Base-by-base conservation (phyloP, 164 flowering plant species). In the Vitis rupestris region DNA sequence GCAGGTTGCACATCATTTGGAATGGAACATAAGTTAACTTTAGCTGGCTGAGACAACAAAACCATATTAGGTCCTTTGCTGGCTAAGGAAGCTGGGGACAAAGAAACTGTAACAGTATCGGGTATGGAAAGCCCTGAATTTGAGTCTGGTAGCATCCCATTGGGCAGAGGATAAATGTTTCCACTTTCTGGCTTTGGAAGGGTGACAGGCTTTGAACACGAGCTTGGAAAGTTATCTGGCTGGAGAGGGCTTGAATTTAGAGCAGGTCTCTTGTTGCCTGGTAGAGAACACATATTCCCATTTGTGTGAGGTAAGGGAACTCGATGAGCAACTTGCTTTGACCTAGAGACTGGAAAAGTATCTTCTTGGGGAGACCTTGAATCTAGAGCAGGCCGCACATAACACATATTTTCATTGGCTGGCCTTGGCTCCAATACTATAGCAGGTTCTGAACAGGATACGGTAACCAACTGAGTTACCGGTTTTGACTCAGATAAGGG, bases 401-500 rank as follows among this genome's bases (percentile, higher is more conserved):
- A 53, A 8, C 29, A 50, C 47, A 37, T 16, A 16, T 55, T 61
- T 47, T 49, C 56, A 44, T 48, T 50, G 17, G 52, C 58, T 13
- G 62, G 12, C 47, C 54, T 55, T n/a, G 67, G 67, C 9, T 49
- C 10, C 0, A n/a, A 9, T 29, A 1, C 16, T 12, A 29, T 1
- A n/a, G 64, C 19, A 54, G 74, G 56, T 47, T 53, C 14, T 12
- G n/a, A 52, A 10, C 15, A 14, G 50, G 15, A 16, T 9, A 19
- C 19, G 4, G 57, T 31, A 65, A n/a, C 50, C 9, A 48, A 19
- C 10, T 58, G 37, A 27, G 51, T 56, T 10, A 17, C 67, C 1
- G 63, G 56, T 14, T 11, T 50, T 10, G 79, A 48, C 16, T 27
- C 49, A 59, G 55, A 14, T 31, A 52, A 10, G 8, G 72, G 63